Base-by-base conservation (phyloP, 345 rosid species). In the Citrus unshiu region DNA sequence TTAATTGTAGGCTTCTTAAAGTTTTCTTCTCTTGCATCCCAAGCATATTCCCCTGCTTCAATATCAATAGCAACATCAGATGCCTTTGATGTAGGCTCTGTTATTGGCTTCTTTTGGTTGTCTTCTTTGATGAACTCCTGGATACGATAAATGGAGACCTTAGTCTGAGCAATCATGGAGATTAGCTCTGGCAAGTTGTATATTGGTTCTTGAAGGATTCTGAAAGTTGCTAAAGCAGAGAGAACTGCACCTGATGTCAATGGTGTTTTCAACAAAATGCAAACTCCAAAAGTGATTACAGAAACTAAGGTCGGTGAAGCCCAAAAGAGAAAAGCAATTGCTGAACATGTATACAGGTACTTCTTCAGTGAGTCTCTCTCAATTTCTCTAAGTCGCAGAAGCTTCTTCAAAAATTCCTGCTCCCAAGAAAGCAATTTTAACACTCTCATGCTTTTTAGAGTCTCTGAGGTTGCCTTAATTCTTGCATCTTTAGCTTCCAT, bases 191-290 rank as follows among this genome's bases (percentile, higher is more conserved):
- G 93, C 63, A 90, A 70, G 79, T 88, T 89, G 46, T 84, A 87
- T 37, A 91, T 91, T 2, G 97, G 93, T 22, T 92, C 97, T 75
- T 89, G 90, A 64, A 90, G 76, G 68, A 90, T 89, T 66, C 88
- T 74, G 51, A 90, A 90, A 10, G 93, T 90, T 24, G 93, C 94
- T 67, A 90, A 66, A 61, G 91, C 88, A 19, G 94, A 88, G 70
- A 92, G 87, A 6, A 90, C 92, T 7, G 84, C 83, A 12, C 90
- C 92, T 0, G 93, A 79, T 63, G 90, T 83, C 68, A 88, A 75
- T 56, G 88, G 81, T 37, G 78, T 83, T 59, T 83, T 79, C 25
- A 85, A 29, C 29, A 89, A 60, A 66, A 87, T 75, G 81, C 91
- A 89, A 57, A 87, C 87, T n/a, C 90, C 85, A 29, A 90, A 89